Evolutionary conservation across 164 flowering plant species (phyloP), one percentile per base, ranked within the genome.

Genomic region (Umbilicus rupestris): DNA sequence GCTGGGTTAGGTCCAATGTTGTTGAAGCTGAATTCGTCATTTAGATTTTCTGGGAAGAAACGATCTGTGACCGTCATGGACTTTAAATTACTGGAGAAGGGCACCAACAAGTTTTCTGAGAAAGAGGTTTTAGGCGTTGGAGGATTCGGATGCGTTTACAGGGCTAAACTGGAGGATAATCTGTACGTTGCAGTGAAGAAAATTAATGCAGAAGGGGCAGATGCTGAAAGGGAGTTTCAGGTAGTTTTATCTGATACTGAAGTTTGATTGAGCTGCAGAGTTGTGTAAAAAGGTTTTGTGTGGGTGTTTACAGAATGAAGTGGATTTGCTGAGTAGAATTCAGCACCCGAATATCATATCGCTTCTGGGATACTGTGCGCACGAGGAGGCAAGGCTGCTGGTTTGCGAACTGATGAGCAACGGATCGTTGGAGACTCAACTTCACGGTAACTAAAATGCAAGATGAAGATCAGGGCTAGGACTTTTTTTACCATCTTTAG

Each of bases 391-490:
- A 30, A 81, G 85, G 67, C 83, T 83, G 62, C 78, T 94, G 59
- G 86, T 94, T 19, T 89, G 82, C 73, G 97, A 90, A 72, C 67
- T 90, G 86, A 90, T 94, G 96, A 87, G 84, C 67, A 86, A 89
- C 71, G 98, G 97, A 39, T 89, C 96, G 30, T 68, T 94, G 71
- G 95, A 89, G 73, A 72, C 78, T 45, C 98, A 89, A 64, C 78
- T 94, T 73, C 95, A 90, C 66, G 98, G 98, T 90, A 85, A 69
- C 17, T 9, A 26, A n/a, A n/a, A n/a, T n/a, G n/a, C n/a, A n/a
- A n/a, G n/a, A n/a, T n/a, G n/a, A n/a, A n/a, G n/a, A n/a, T n/a
- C n/a, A n/a, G n/a, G n/a, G n/a, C n/a, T n/a, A n/a, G n/a, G n/a
- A n/a, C n/a, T n/a, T n/a, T n/a, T 39, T 66, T 50, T 28, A 55